These are phyloP conservation scores for Lathyrus sativus DNA, from an alignment of 306 rosid species.

Conservation along the genomic window DNA sequence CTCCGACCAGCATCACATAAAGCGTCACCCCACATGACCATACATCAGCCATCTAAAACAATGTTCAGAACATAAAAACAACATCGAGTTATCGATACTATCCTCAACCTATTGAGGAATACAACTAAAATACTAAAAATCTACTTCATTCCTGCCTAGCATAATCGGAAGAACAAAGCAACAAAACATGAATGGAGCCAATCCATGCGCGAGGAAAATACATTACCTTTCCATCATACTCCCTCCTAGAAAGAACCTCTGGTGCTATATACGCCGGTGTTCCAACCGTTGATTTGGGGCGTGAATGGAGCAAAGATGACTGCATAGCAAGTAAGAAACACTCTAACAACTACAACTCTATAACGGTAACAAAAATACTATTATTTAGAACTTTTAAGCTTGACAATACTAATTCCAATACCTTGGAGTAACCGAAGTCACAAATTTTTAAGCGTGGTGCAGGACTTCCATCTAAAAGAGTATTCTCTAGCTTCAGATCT, in stretches of 20 bases:
- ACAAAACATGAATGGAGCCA: too few relatives aligned
- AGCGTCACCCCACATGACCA: slow-evolving; percentile 90
- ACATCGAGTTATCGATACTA: too few relatives aligned
- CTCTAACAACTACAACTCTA: not conserved
- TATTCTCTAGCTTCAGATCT: slow-evolving; percentile 66
- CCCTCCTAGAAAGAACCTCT: slow-evolving; percentile 65
- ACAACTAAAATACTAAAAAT: too few relatives aligned
- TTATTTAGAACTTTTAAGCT: slow-evolving; percentile 11
- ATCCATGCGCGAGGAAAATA: not conserved
- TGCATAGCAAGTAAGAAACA: slow-evolving; percentile 36
- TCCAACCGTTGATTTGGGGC: slow-evolving; percentile 74
- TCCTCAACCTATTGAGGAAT: too few relatives aligned
- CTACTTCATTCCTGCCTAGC: too few relatives aligned
- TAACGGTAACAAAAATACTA: not conserved
- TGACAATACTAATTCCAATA: slow-evolving; percentile 27
- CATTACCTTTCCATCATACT: slow-evolving; percentile 68
- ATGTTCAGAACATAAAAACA: slow-evolving; percentile 23
- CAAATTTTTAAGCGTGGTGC: slow-evolving; percentile 73
- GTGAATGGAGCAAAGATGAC: slow-evolving; percentile 69
- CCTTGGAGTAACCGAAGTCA: slow-evolving; percentile 75
- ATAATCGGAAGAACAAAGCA: too few relatives aligned
- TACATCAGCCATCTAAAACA: slow-evolving; percentile 68
- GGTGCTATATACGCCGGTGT: slow-evolving; percentile 75
- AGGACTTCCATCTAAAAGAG: slow-evolving; percentile 71
- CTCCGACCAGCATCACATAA: slow-evolving; percentile 80